These are phyloP conservation scores for Ogataea haglerorum DNA, from an alignment of 805 yeast genomes.

Conservation along the genomic window DNA sequence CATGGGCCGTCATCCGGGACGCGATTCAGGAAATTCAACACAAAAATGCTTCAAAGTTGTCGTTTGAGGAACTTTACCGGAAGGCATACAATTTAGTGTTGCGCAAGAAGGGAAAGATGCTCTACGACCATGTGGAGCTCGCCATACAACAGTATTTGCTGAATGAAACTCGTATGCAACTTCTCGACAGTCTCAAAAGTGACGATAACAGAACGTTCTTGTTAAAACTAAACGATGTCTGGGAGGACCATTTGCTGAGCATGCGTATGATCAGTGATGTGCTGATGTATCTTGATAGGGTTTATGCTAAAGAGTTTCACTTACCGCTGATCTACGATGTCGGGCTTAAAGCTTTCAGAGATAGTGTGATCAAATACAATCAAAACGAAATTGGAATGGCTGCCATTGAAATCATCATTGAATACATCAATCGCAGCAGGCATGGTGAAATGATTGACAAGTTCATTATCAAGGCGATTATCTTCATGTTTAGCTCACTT, in stretches of 20 bases:
- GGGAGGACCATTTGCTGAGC: conserved; percentile 70
- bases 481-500: conserved; percentile 70
- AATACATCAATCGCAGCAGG: conserved; percentile 55
- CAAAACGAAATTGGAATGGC: conserved; percentile 48
- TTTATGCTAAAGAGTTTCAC: conserved; percentile 67
- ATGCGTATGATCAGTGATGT: conserved; percentile 83
- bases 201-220: conserved; percentile 31
- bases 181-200: conserved; percentile 13
- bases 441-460: conserved; percentile 53
- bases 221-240: conserved; percentile 38
- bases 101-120: conserved; percentile 59
- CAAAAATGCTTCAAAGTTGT: conserved; percentile 67
- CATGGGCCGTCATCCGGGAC: conserved; percentile 61
- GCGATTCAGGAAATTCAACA: conserved; percentile 73
- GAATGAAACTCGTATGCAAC: conserved; percentile 22
- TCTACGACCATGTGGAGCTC: conserved; percentile 58
- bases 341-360: conserved; percentile 67
- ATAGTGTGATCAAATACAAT: conserved; percentile 50
- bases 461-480: conserved; percentile 54
- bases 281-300: conserved; percentile 81
- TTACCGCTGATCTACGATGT: conserved; percentile 66
- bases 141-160: conserved; percentile 48
- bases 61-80: conserved; percentile 80
- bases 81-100: conserved; percentile 75
- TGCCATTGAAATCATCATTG: conserved; percentile 47